Percentiles rank a stretch among this genome's conserved stretches.
Evolutionary conservation across 306 rosid genomes (phyloP).

Genomic region (Biancaea sappan): DNA sequence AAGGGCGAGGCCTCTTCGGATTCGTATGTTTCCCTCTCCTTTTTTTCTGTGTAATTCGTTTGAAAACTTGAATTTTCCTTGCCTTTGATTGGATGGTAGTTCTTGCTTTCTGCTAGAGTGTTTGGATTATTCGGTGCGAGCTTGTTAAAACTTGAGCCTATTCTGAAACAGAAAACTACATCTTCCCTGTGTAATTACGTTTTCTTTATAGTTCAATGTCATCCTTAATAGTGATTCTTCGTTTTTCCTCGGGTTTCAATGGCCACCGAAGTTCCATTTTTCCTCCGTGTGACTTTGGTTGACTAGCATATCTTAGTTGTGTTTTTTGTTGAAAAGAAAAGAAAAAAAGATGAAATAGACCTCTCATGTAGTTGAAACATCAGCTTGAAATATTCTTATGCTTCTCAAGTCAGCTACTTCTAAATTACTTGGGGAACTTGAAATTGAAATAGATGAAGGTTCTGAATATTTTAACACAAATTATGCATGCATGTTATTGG

Average conservation of each 20-base stretch:
- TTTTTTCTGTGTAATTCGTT: neutral
- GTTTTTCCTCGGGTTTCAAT: neutral
- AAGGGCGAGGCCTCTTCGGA: constrained; percentile 31
- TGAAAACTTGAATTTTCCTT: neutral
- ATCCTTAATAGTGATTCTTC: neutral
- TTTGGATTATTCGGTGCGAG: neutral
- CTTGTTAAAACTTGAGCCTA: neutral
- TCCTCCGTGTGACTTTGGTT: neutral
- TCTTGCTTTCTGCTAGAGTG: neutral
- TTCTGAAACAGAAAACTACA: neutral
- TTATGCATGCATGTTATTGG: neutral
- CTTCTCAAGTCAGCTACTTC: neutral
- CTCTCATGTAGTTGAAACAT: neutral
- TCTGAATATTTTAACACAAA: neutral
- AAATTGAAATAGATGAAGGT: neutral
- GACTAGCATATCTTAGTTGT: neutral
- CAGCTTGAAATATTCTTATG: neutral
- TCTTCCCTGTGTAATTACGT: neutral
- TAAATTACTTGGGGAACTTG: neutral
- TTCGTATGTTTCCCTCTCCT: constrained; percentile 27
- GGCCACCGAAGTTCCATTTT: no score
- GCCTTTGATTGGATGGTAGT: neutral
- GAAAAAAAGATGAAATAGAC: neutral
- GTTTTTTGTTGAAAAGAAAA: neutral
- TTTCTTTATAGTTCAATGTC: neutral